These are phyloP conservation scores for Candolleomyces aberdarensis DNA, from an alignment of 768 basidiomycete genomes.

Conservation along the genomic window DNA sequence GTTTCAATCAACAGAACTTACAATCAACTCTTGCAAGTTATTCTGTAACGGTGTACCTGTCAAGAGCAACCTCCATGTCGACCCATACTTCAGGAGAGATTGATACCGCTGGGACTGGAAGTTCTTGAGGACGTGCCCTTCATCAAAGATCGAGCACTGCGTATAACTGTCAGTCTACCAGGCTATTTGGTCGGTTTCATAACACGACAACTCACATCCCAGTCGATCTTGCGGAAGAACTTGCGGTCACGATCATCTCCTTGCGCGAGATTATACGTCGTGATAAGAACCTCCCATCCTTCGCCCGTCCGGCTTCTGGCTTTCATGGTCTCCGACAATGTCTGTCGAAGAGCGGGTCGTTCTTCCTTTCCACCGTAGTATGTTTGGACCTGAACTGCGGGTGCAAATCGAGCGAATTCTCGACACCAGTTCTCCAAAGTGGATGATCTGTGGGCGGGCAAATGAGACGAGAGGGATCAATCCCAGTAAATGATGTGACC, in stretches of 20 bases:
- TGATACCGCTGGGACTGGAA: slow-evolving; percentile 97
- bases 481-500: slow-evolving; percentile 27
- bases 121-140: slow-evolving; percentile 97
- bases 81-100: slow-evolving; percentile 78
- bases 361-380: slow-evolving; percentile 96
- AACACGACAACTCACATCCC: slow-evolving; percentile 67
- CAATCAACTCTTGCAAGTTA: slow-evolving; percentile 86
- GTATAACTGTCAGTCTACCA: slow-evolving; percentile 3
- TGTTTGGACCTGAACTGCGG: slow-evolving; percentile 78
- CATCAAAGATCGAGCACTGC: slow-evolving; percentile 93
- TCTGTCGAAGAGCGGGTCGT: slow-evolving; percentile 68
- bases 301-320: slow-evolving; percentile 43
- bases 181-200: background rate
- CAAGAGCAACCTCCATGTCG: slow-evolving; percentile 86
- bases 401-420: slow-evolving; percentile 91
- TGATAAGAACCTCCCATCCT: slow-evolving; percentile 92
- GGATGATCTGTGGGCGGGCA: slow-evolving; percentile 60
- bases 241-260: slow-evolving; percentile 88
- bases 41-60: slow-evolving; percentile 96
- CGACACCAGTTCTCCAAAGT: slow-evolving; percentile 98
- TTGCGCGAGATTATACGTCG: slow-evolving; percentile 93
- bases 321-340: slow-evolving; percentile 59
- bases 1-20: slow-evolving; percentile 34
- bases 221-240: slow-evolving; percentile 87
- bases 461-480: slow-evolving; percentile 1